Base-by-base conservation (phyloP, 352 stramenopile species). In the Globisporangium apiculatum region DNA sequence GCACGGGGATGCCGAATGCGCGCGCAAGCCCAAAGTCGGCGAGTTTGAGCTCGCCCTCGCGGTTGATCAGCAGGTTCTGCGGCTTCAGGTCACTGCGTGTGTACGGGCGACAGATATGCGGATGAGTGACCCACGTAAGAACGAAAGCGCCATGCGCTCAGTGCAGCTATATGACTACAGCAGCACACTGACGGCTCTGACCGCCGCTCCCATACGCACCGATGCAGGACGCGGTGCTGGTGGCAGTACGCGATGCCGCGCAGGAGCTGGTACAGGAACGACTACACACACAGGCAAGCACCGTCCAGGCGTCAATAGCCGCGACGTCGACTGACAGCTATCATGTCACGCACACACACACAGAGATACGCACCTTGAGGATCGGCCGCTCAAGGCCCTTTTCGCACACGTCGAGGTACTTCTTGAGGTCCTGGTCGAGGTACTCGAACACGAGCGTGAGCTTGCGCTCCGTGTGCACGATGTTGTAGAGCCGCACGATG, bases 381-480 rank as follows among this genome's bases (percentile, higher is more conserved):
- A 95, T 95, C 54, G 85, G 83, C 60, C 74, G 85, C 60, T 99
- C 96, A 17, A 99, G 79, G 4, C 96, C 97, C 36, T 96, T 97
- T 71, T 99, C 96, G 71, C 96, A 99, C 46, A 99, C 91, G 67
- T 99, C 98, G 37, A 99, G 77, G 73, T 99, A 99, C 72, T 99
- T 99, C 76, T 99, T 99, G 15, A 99, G 81, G 74, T 99, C 98
- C 73, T 99, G 96, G 71, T 99, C 97, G 31, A 99, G 73, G 75
- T 98, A 99, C 82, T 99, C 98, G 75, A 99, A 99, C 15, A 99
- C 98, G 14, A 99, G 85, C 53, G 97, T 99, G 50, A 99, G 83
- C 73, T 99, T 98, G 42, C 91, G 79, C 72, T 99, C 97, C 47
- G 96, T 99, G 82, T 99, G 97, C 58, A 99, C 97, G 12, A 99